Evolutionary conservation across 805 yeast species (phyloP).

Genomic region (Monosporozyma aquatica): DNA sequence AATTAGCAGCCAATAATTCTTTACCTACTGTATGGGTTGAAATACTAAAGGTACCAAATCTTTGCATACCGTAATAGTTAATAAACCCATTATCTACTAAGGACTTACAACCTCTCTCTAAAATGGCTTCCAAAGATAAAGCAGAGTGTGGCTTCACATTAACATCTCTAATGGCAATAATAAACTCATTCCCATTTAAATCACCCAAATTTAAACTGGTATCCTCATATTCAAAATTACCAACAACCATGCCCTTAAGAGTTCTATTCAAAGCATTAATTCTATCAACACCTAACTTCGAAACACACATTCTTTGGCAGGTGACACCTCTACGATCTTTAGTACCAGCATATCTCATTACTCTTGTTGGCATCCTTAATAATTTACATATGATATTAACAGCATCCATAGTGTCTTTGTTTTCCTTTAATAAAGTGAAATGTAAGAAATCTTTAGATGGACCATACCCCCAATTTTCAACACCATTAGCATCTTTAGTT

Average conservation of each 20-base stretch:
- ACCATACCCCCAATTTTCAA: conserved; percentile 66
- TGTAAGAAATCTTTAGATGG: conserved; percentile 59
- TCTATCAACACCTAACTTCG: conserved; percentile 62
- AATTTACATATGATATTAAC: conserved; percentile 65
- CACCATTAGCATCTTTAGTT: conserved; percentile 38
- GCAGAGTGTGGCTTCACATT: conserved; percentile 28
- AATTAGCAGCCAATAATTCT: conserved; percentile 57
- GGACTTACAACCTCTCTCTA: conserved; percentile 46
- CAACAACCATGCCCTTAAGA: conserved; percentile 67
- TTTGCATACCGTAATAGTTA: conserved; percentile 95
- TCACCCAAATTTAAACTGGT: conserved; percentile 67
- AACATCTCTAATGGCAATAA: conserved; percentile 75
- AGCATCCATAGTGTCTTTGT: conserved; percentile 95
- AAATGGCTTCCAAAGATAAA: conserved; percentile 35
- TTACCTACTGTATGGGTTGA: conserved; percentile 86
- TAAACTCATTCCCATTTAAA: conserved; percentile 79
- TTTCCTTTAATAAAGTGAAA: conserved; percentile 81
- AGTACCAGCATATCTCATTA: conserved; percentile 83
- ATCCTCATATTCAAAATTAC: conserved; percentile 65
- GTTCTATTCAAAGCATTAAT: conserved; percentile 68
- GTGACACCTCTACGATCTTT: conserved; percentile 96
- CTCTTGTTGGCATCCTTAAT: conserved; percentile 62
- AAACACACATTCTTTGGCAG: conserved; percentile 68
- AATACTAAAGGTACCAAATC: conserved; percentile 92
- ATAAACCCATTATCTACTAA: conserved; percentile 68